Evolutionary conservation across 306 rosid species (phyloP), one percentile per base, ranked within the genome.

Genomic region (Prinsepia uniflora): DNA sequence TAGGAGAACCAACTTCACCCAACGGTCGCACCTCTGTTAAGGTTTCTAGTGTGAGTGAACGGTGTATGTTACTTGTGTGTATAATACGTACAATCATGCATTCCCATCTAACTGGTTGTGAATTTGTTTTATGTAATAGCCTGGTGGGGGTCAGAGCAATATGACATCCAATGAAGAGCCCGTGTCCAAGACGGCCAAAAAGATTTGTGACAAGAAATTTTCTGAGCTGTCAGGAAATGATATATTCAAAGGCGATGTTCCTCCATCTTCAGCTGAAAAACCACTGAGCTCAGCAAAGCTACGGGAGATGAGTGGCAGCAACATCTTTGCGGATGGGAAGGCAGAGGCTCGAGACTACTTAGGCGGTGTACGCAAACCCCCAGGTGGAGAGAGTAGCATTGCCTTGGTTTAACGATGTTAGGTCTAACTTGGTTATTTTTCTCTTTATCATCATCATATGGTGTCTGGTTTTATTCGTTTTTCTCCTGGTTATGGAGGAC

Each of bases 381-480:
- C 98, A 0, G 98, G 97, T 0, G 98, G 98, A 0, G 98, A 94
- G 84, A 94, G 98, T 87, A 94, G 97, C 89, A 89, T 90, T 76
- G 98, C 98, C 5, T 78, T 94, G 92, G 95, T 94, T 79, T 90
- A 82, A 84, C 81, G 57, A 52, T 79, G 75, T 65, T 86, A 86
- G 96, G 88, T 70, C 96, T 92, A 92, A 92, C 96, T 57, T 48
- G 67, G 73, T 64, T 52, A 7, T 53, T 61, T 65, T 52, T 74
- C 77, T 78, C 68, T 75, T 30, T 30, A 30, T 30, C 36, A 30
- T 30, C 42, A 56, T 70, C 76, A 62, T 75, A 65, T 79, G 80
- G 77, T 52, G 79, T 84, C 75, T 59, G 87, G 84, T 80, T 74
- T 85, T 88, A 85, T 87, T 87, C 73, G 67, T 75, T 70, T 72